Evolutionary conservation across 2,329 filamentous ascomycete genomes (phyloP), one percentile per base, ranked within the genome.

Genomic region (Xylaria multiplex): DNA sequence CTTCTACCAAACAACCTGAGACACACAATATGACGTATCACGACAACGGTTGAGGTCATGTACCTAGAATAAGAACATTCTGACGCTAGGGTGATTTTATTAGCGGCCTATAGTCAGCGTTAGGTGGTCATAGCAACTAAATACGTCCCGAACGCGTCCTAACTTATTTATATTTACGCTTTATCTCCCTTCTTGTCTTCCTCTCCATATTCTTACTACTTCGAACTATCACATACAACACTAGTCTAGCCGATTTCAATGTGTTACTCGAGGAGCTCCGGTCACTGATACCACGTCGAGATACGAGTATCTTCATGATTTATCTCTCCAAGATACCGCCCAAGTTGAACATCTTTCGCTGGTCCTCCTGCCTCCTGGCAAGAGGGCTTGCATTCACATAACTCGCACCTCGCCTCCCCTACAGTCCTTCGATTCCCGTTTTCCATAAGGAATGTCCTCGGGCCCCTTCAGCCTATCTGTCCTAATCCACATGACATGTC

Each of bases 381-480:
- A 64, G 57, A 59, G 30, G 74, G 75, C 73, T 68, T 62, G 69
- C 65, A 67, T 63, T 69, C 75, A 81, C 79, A 81, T 40, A 77
- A 74, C 79, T 83, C 84, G 91, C 92, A 91, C 85, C 81, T 83
- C 88, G 88, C 91, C 90, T 90, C 88, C 90, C 86, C 83, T 78
- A 91, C 85, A 93, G 92, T 93, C 87, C 86, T 90, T 90, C 91
- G 88, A 86, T 83, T 83, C 84, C 83, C 83, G 82, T 90, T 89
- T 90, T 90, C 87, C 86, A 84, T 77, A 84, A 87, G 85, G 86
- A 87, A 89, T 88, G 84, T 87, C 82, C 83, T 79, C 78, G n/a
- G 74, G 79, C 82, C 78, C 82, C 82, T 78, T 78, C 70, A 13
- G 78, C 78, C 75, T 76, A 73, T 70, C 74, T 59, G 61, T 63